Base-by-base conservation (phyloP, 352 stramenopile genomes). In the Pythium dissimile region DNA sequence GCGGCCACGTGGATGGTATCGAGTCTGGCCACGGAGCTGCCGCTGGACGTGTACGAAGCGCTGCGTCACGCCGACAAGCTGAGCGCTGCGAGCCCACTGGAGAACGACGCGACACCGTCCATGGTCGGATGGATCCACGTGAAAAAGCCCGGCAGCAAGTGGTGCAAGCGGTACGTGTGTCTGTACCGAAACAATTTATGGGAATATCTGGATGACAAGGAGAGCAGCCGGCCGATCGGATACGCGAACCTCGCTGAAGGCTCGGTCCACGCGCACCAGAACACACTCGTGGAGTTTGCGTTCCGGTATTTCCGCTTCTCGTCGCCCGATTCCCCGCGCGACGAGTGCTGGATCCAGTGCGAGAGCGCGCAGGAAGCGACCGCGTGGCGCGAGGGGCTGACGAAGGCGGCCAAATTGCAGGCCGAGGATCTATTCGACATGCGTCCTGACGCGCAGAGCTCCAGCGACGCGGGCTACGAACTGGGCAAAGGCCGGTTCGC, bases 401-500 rank as follows among this genome's bases (percentile, higher is more conserved):
- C 42, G 2, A 35, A 45, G 2, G 76, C 72, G 23, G 63, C 62
- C 4, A 77, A 76, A 38, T 46, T 90, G 34, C 72, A 83, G 39
- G 58, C 85, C 16, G 80, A 90, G 5, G 77, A 88, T 46, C 54
- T 90, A 11, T 90, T 90, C 52, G 80, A 89, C 47, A 59, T 89
- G 12, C 63, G 61, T 9, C 77, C 80, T 1, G 75, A 85, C 55
- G 73, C 67, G 1, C 70, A 79, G 44, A 52, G 38, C 1, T 72
- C 54, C 21, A 55, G 45, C 0, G 30, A 69, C n/a, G 76, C 82
- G 27, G 69, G 59, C 23, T 80, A 88, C 48, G 84, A 93, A 56
- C 70, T 93, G 5, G 84, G 84, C n/a, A 87, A 90, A 76, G 84
- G 84, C 27, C 77, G 84, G 0, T 93, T 93, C 44, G 87, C 84